These are phyloP conservation scores for Pisolithus marmoratus DNA, from an alignment of 768 basidiomycete genomes.

Conservation along the genomic window DNA sequence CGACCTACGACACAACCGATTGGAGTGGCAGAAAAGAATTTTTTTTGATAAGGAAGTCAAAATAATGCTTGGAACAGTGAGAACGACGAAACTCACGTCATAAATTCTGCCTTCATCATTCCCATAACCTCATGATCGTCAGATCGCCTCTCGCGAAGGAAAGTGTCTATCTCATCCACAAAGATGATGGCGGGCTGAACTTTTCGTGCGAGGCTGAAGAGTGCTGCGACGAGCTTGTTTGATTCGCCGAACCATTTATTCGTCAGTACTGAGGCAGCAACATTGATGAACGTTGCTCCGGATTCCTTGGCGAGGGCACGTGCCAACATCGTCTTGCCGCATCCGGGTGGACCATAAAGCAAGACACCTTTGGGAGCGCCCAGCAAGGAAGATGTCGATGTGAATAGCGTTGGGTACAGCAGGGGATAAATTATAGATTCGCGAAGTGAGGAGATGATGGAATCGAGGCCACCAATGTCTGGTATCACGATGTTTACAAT, in stretches of 20 bases:
- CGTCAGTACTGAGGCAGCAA: conserved; percentile 67
- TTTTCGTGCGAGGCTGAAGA: conserved; percentile 92
- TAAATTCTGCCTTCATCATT: conserved; percentile 97
- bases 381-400: conserved; percentile 72
- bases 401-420: conserved; percentile 84
- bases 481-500: not conserved
- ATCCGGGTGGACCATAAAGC: conserved; percentile 94
- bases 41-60: no score
- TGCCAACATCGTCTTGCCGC: conserved; percentile 99
- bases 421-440: conserved; percentile 97
- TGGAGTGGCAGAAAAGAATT: no score
- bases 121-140: conserved; percentile 96
- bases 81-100: conserved; percentile 57
- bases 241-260: conserved; percentile 87
- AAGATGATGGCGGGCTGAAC: conserved; percentile 96
- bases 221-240: conserved; percentile 91
- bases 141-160: conserved; percentile 79
- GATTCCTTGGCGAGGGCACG: conserved; percentile 97
- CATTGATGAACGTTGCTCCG: conserved; percentile 93
- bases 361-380: conserved; percentile 94
- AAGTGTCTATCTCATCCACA: conserved; percentile 97
- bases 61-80: not conserved
- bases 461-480: conserved; percentile 92
- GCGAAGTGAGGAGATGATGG: conserved; percentile 82
- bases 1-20: conserved; percentile 40